Evolutionary conservation across 2,329 filamentous ascomycete species (phyloP).

Genomic region (Ophiocordyceps camponoti-rufipedis): DNA sequence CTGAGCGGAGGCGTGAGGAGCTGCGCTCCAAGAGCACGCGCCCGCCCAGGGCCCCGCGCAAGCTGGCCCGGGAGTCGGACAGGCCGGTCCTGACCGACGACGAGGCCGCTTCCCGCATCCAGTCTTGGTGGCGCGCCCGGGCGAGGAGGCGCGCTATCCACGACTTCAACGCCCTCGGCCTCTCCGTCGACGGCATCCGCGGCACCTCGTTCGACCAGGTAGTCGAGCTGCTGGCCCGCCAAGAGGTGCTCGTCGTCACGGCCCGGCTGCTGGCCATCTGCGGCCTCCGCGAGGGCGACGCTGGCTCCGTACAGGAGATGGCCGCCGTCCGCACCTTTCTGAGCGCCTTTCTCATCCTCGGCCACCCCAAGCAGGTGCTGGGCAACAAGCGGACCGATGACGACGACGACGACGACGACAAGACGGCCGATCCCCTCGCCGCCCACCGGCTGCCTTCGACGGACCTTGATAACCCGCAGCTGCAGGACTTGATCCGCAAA

Average conservation of each 20-base stretch:
- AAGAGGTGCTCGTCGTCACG: conserved; percentile 46
- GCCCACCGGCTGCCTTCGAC: conserved; percentile 15
- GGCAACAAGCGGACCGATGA: conserved; percentile 48
- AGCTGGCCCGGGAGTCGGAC: conserved; percentile 31
- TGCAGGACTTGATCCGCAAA: conserved; percentile 58
- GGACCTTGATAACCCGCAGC: conserved; percentile 41
- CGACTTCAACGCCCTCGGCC: conserved; percentile 45
- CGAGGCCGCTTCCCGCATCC: conserved; percentile 46
- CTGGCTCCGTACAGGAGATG: conserved; percentile 47
- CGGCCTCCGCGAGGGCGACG: conserved; percentile 46
- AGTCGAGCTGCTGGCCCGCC: conserved; percentile 45
- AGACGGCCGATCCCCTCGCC: conserved; percentile 4
- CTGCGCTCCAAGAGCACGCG: conserved; percentile 26
- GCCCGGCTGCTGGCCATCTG: conserved; percentile 51
- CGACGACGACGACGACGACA: conserved; percentile 20
- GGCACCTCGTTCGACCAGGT: conserved; percentile 60
- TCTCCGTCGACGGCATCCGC: conserved; percentile 53
- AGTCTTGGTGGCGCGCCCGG: conserved; percentile 49
- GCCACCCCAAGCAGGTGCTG: conserved; percentile 61
- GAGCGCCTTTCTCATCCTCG: conserved; percentile 63
- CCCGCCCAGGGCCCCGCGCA: conserved; percentile 21
- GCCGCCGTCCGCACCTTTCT: conserved; percentile 58
- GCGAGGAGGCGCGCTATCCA: conserved; percentile 40
- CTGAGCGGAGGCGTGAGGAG: conserved; percentile 52
- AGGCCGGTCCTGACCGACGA: conserved; percentile 31